Base-by-base conservation (phyloP, 768 basidiomycete genomes). In the Roridomyces roridus region DNA sequence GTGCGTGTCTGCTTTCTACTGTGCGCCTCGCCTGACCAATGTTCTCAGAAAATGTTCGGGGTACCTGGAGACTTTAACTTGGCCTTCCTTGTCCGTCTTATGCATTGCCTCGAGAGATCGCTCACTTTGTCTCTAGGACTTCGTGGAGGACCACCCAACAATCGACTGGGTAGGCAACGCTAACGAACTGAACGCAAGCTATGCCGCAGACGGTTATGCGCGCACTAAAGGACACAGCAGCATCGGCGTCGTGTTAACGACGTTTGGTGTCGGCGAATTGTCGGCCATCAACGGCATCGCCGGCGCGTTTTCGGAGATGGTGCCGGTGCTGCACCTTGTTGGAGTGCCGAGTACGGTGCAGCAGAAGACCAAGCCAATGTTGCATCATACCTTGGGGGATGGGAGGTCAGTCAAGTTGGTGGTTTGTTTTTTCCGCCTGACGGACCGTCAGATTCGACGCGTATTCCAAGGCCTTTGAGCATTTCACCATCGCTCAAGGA, bases 221-320 rank as follows among this genome's bases (percentile, higher is more conserved):
- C 84, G 96, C 54, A 86, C 95, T 48, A 96, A 94, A 62, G 84
- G 87, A 46, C 75, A 80, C 42, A 80, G 83, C 63, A 74, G 7
- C 31, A 10, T 93, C 44, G 91, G 91, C 46, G 91, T 86, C 8
- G 72, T 94, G 5, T 72, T 83, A 28, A 96, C 95, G 11, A 97
- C 90, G 88, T 89, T 95, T 62, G 95, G 95, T 51, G 95, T 97
- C n/a, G 95, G 95, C 15, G 95, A 97, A 70, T 74, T 96, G 40
- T 91, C 88, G 36, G 94, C 94, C 5, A 86, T 90, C 31, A 92
- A 93, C 64, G 91, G 91, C 37, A 84, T 95, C 58, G 92, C 89
- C 25, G 89, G 89, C 65, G 89, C 89, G 15, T 88, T 88, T 68
- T 87, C 93, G 39, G 94, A 97, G 71, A 90, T 92, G 78, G 87